Evolutionary conservation across 1,284 basidiomycete genomes (phyloP).

Genomic region (Malassezia cuniculi): DNA sequence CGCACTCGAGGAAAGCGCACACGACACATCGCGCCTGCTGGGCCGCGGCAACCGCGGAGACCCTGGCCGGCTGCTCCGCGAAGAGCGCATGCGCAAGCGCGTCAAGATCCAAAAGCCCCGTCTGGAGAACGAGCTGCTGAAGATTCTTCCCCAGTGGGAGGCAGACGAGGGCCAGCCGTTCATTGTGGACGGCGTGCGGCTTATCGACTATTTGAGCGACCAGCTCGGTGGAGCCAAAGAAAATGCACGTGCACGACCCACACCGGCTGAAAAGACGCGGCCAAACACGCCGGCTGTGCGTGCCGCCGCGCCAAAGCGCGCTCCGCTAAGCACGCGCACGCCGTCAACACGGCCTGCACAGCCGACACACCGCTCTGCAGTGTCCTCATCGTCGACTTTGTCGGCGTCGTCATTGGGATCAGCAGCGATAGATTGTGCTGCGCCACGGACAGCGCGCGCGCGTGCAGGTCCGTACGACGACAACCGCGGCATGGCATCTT

Average conservation of each 20-base stretch:
- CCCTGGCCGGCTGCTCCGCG: conserved; percentile 56
- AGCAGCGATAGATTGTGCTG: no score
- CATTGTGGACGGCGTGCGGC: conserved; percentile 69
- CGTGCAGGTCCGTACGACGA: no score
- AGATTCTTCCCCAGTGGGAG: conserved; percentile 76
- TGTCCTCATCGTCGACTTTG: no score
- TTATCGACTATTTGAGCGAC: conserved; percentile 59
- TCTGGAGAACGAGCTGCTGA: conserved; percentile 65
- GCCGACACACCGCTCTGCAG: no score
- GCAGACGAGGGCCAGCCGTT: conserved; percentile 62
- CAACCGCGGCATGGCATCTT: no score
- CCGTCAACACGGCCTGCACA: neutral
- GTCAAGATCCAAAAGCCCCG: conserved; percentile 88
- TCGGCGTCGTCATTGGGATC: no score
- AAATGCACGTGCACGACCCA: conserved; percentile 4
- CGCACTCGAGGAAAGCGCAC: conserved; percentile 60
- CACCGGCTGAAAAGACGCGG: neutral
- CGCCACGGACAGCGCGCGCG: no score
- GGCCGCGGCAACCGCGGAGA: conserved; percentile 54
- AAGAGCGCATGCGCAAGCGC: conserved; percentile 94
- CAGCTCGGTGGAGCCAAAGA: conserved; percentile 28
- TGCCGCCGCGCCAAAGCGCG: neutral
- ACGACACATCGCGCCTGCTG: conserved; percentile 46
- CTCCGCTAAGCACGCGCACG: no score
- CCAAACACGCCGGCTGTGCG: neutral